phyloP scores from a whole-genome alignment of 2,329 filamentous ascomycete genomes.

The Xylaria sp. region DNA sequence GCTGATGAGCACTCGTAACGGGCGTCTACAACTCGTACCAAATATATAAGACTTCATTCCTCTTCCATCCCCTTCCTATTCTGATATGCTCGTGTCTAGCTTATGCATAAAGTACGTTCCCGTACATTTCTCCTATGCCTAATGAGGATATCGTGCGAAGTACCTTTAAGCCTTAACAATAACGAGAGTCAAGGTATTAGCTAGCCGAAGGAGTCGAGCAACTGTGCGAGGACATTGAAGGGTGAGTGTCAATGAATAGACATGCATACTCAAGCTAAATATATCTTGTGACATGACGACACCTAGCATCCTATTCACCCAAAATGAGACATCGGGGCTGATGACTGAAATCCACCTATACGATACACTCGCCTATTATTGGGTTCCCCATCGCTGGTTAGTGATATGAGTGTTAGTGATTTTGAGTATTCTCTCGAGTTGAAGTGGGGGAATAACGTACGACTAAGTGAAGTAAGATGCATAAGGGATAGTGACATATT shows the following conservation, averaged over 20 bases:
- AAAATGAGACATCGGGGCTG: not conserved
- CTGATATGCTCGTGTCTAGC: no score
- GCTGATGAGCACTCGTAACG: not conserved
- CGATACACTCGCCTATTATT: not conserved
- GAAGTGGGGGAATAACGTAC: constrained; percentile 4
- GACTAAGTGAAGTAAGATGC: not conserved
- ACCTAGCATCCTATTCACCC: not conserved
- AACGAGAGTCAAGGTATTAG: not conserved
- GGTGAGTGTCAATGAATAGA: not conserved
- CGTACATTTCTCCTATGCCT: not conserved
- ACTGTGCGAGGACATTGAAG: not conserved
- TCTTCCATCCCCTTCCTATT: not conserved
- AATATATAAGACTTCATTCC: not conserved
- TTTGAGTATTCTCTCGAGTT: not conserved
- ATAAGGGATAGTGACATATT: not conserved
- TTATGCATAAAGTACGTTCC: not conserved
- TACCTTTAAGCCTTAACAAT: not conserved
- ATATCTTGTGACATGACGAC: not conserved
- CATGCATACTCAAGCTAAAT: not conserved
- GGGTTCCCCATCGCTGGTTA: not conserved
- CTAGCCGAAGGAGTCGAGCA: not conserved
- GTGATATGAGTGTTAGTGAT: not conserved
- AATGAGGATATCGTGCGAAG: not conserved
- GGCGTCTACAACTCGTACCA: not conserved
- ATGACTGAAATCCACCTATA: not conserved